phyloP scores from a whole-genome alignment of 345 rosid species.

The Microthlaspi erraticum region DNA sequence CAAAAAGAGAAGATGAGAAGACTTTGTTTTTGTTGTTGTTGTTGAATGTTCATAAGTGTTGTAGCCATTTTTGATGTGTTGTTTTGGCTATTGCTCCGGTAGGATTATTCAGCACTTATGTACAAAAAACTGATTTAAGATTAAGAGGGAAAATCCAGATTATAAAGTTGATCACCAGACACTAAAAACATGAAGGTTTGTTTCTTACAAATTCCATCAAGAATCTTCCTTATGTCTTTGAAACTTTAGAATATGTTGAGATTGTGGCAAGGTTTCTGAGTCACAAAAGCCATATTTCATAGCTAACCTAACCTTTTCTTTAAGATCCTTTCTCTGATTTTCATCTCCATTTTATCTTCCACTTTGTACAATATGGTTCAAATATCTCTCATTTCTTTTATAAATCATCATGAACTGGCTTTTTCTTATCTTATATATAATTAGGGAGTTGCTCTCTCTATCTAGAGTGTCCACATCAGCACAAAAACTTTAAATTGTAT shows the following conservation, averaged over 20 bases:
- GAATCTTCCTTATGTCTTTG: background rate
- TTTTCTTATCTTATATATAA: background rate
- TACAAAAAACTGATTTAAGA: conserved; percentile 31
- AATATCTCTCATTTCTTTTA: background rate
- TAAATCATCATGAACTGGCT: background rate
- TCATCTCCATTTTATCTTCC: background rate
- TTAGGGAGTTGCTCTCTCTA: too few species aligned
- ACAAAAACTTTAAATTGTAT: too few species aligned
- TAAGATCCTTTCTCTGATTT: background rate
- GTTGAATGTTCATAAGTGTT: conserved; percentile 31
- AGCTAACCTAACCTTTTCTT: background rate
- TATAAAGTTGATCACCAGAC: background rate
- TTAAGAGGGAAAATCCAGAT: background rate
- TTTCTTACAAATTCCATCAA: background rate
- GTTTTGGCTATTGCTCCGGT: conserved; percentile 24
- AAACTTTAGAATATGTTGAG: background rate
- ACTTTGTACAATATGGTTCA: background rate
- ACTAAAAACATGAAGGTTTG: too few species aligned
- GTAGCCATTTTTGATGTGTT: conserved; percentile 39
- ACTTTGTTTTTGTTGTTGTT: conserved; percentile 14
- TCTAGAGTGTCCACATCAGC: too few species aligned
- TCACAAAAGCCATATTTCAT: background rate
- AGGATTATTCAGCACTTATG: conserved; percentile 31
- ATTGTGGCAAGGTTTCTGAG: background rate
- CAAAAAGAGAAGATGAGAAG: conserved; percentile 12